These are phyloP conservation scores for Tetramitus jugosus DNA, from an alignment of 208 protist species.

Conservation along the genomic window DNA sequence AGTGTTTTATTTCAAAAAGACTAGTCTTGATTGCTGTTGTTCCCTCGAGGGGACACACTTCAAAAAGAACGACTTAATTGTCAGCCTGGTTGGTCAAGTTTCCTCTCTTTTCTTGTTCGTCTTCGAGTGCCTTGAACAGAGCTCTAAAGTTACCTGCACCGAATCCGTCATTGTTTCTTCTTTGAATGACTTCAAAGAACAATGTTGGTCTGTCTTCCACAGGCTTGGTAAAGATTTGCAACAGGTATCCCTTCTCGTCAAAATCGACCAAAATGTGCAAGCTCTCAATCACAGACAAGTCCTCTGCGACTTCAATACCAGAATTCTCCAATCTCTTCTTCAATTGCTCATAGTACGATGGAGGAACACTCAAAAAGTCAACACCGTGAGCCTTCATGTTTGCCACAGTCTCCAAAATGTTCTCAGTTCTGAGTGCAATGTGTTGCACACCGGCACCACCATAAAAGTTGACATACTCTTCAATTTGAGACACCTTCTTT, in stretches of 20 bases:
- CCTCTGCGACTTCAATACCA: slow-evolving; percentile 41
- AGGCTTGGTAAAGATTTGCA: slow-evolving; percentile 74
- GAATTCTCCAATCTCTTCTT: slow-evolving; percentile 38
- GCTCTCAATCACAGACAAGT: slow-evolving; percentile 46
- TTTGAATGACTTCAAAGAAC: slow-evolving; percentile 74
- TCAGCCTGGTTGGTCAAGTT: no score
- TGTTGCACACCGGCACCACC: slow-evolving; percentile 72
- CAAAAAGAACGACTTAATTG: no score
- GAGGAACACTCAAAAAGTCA: slow-evolving; percentile 57
- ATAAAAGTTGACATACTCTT: slow-evolving; percentile 74
- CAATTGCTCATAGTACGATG: slow-evolving; percentile 56
- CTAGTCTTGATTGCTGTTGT: no score
- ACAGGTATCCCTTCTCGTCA: slow-evolving; percentile 63
- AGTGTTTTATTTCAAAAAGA: no score
- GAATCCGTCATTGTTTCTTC: slow-evolving; percentile 55
- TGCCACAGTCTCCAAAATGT: slow-evolving; percentile 48
- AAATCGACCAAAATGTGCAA: slow-evolving; percentile 65
- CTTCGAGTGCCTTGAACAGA: slow-evolving; percentile 59
- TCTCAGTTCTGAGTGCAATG: slow-evolving; percentile 53
- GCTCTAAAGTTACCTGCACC: slow-evolving; percentile 67
- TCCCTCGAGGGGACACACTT: no score
- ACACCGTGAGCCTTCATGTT: slow-evolving; percentile 30
- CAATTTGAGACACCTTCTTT: slow-evolving; percentile 62
- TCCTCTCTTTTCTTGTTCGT: slow-evolving; percentile 20
- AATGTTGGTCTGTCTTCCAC: slow-evolving; percentile 67